Evolutionary conservation across 2,329 filamentous ascomycete species (phyloP).

Genomic region (Lachnellula cervina): DNA sequence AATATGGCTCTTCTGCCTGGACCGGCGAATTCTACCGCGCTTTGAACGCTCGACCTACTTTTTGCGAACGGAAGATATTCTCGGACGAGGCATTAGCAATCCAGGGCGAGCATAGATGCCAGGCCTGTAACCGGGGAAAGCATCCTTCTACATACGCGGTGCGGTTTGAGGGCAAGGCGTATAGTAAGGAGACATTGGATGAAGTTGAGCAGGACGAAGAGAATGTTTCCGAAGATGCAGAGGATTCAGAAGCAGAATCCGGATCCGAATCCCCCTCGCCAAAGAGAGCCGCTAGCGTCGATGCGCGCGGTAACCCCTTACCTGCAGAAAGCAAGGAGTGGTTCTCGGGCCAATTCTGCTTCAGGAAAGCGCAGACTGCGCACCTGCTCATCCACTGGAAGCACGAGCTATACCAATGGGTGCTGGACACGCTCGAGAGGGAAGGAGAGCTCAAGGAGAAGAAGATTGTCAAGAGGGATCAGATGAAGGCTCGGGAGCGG

Average conservation of each 20-base stretch:
- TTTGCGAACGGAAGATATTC: slow-evolving; percentile 30
- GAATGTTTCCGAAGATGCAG: slow-evolving; percentile 29
- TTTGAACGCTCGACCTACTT: slow-evolving; percentile 59
- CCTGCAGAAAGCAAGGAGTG: slow-evolving; percentile 42
- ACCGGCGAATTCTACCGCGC: slow-evolving; percentile 59
- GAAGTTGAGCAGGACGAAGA: slow-evolving; percentile 48
- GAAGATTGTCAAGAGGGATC: slow-evolving; percentile 56
- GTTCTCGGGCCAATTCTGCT: slow-evolving; percentile 54
- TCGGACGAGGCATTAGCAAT: slow-evolving; percentile 40
- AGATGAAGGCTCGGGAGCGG: slow-evolving; percentile 54
- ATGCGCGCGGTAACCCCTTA: slow-evolving; percentile 45
- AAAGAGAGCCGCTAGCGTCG: slow-evolving; percentile 25
- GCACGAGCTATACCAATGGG: slow-evolving; percentile 66
- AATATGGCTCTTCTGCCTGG: slow-evolving; percentile 70
- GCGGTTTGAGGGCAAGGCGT: slow-evolving; percentile 59
- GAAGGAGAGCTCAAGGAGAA: slow-evolving; percentile 54
- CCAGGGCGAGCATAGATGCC: slow-evolving; percentile 36
- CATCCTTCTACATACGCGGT: slow-evolving; percentile 65
- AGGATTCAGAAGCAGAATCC: slow-evolving; percentile 34
- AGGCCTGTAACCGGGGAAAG: slow-evolving; percentile 59
- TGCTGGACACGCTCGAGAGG: slow-evolving; percentile 55
- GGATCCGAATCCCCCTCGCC: slow-evolving; percentile 25
- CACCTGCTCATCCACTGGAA: slow-evolving; percentile 75
- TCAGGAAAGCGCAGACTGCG: slow-evolving; percentile 61
- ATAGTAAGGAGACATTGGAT: slow-evolving; percentile 60